A percentile compares a stretch with the other conserved stretches of the same genome.
Evolutionary conservation across 352 stramenopile genomes (phyloP).

Genomic region (Elongisporangium undulatum): DNA sequence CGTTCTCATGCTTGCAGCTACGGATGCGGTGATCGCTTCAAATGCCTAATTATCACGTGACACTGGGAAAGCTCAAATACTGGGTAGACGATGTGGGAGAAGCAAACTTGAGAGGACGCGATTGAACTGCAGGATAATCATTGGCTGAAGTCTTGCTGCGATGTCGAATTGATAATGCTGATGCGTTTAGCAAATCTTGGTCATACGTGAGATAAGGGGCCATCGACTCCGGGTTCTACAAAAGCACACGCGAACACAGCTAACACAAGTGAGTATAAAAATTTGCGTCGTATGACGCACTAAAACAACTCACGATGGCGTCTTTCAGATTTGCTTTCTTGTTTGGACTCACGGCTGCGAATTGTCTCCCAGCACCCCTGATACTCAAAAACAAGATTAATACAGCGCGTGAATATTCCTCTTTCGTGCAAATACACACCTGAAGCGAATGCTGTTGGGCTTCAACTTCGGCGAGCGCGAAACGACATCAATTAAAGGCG

Average conservation of each 20-base stretch:
- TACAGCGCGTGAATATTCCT: neutral
- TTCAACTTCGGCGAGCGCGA: constrained; percentile 45
- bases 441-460: constrained; percentile 34
- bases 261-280: neutral
- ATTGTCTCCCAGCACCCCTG: constrained; percentile 54
- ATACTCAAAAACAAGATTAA: neutral
- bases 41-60: constrained; percentile 17
- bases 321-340: constrained; percentile 10
- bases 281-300: neutral
- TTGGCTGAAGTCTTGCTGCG: constrained; percentile 21
- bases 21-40: constrained; percentile 10
- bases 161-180: constrained; percentile 46
- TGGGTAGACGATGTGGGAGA: constrained; percentile 8
- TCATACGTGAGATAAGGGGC: constrained; percentile 37
- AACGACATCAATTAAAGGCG: constrained; percentile 30
- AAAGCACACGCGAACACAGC: neutral
- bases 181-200: constrained; percentile 50
- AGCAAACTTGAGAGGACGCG: constrained; percentile 9
- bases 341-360: constrained; percentile 30
- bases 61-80: constrained; percentile 39
- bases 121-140: constrained; percentile 5
- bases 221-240: constrained; percentile 26
- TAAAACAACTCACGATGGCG: constrained; percentile 28
- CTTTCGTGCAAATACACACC: constrained; percentile 14
- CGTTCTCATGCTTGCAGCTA: constrained; percentile 9